Percentiles rank a stretch among this genome's conserved stretches.
Conservation (phyloP, 2,329 filamentous ascomycete genomes). For the Fusarium kyushuense region DNA sequence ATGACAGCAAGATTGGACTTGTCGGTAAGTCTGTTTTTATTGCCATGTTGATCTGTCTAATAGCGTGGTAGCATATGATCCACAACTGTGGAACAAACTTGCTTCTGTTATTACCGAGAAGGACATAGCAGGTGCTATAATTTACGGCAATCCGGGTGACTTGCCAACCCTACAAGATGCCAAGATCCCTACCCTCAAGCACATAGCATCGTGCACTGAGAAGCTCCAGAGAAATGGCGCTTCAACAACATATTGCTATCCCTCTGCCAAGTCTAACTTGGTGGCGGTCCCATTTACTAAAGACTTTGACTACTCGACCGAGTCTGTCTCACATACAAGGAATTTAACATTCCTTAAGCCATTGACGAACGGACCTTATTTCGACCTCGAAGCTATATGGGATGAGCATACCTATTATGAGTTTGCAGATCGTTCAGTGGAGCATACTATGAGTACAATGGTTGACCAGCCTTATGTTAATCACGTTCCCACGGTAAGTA, state of each 20-base stretch:
- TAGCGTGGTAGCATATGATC: constrained; percentile 17
- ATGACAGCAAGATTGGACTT: constrained; percentile 55
- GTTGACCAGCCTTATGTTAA: constrained; percentile 84
- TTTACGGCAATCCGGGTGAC: constrained; percentile 36
- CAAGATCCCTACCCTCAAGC: constrained; percentile 29
- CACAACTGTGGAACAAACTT: constrained; percentile 41
- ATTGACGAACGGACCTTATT: constrained; percentile 71
- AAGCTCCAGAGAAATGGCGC: background rate
- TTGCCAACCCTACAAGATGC: background rate
- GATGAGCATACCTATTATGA: constrained; percentile 81
- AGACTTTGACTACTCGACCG: constrained; percentile 64
- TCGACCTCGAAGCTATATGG: constrained; percentile 83
- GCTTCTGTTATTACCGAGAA: background rate
- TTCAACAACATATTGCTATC: constrained; percentile 56
- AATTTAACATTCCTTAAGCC: constrained; percentile 74
- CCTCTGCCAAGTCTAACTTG: constrained; percentile 49
- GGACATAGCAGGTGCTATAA: constrained; percentile 17
- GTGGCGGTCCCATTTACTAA: constrained; percentile 63
- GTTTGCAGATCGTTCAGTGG: constrained; percentile 75
- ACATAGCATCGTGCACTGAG: constrained; percentile 31
- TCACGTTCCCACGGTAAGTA: constrained; percentile 74
- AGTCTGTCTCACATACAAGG: constrained; percentile 74
- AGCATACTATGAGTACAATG: constrained; percentile 85
- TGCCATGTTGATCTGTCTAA: fast-evolving
- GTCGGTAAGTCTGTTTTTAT: constrained; percentile 47